Conservation (phyloP, 1,139 yeast species). For the Yamadazyma aaseri region DNA sequence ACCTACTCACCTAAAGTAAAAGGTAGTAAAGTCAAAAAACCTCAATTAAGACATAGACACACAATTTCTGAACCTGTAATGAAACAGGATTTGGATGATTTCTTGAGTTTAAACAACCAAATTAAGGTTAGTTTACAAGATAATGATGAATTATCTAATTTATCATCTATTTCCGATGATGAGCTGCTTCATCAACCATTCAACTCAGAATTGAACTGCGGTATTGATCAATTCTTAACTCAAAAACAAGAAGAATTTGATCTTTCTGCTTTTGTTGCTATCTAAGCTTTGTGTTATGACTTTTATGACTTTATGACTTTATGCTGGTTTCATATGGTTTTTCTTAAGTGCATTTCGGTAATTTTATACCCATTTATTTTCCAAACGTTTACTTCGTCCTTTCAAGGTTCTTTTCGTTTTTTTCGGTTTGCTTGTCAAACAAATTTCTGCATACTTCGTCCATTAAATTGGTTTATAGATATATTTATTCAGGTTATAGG, state of each 20-base stretch:
- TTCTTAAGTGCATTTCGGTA: background rate
- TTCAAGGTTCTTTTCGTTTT: constrained; percentile 6
- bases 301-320: constrained; percentile 2
- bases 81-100: constrained; percentile 28
- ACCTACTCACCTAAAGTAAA: constrained; percentile 33
- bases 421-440: constrained; percentile 7
- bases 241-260: constrained; percentile 32
- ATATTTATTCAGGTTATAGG: too few species aligned
- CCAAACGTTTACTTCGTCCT: constrained; percentile 3
- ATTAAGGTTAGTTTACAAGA: constrained; percentile 14
- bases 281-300: constrained; percentile 13
- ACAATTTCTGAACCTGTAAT: constrained; percentile 23
- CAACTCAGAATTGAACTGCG: constrained; percentile 19
- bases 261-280: constrained; percentile 29
- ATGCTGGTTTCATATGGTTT: constrained; percentile 2
- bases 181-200: constrained; percentile 17
- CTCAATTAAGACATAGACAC: constrained; percentile 19
- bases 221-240: constrained; percentile 23
- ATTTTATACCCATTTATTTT: constrained; percentile 4
- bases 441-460: constrained; percentile 8
- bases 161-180: constrained; percentile 10
- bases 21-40: constrained; percentile 21
- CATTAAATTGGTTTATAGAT: constrained; percentile 7
- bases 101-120: constrained; percentile 33
- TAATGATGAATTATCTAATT: constrained; percentile 7